Base-by-base conservation (phyloP, 371 early-diverging fungal species). In the Mortierella polycephala region DNA sequence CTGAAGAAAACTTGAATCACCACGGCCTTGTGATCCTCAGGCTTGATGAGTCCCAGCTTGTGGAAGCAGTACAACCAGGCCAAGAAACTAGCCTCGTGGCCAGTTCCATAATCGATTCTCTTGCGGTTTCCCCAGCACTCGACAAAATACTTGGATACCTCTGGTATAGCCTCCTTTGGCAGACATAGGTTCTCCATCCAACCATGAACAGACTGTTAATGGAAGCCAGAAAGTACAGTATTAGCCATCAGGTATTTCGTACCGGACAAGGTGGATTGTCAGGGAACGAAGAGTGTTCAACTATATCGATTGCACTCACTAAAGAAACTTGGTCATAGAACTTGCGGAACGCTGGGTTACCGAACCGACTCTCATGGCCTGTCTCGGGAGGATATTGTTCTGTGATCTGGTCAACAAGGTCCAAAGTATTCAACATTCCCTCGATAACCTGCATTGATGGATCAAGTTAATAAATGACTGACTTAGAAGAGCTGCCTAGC, bases 81-180 rank as follows among this genome's bases (percentile, higher is more conserved):
- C 42, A 98, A 83, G 70, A 99, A 99, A 66, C 95, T 95, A 10
- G 98, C 91, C 87, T 99, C 99, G 74, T 99, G 99, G 2, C 99
- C 99, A 20, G 98, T 98, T 37, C 99, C 99, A 84, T 99, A 99
- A 85, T 99, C 99, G 40, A 99, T 93, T 64, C 99, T 89, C 47
- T 88, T 91, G n/a, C 88, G 84, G 81, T 99, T 95, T 21, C 99
- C 99, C 89, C 99, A 99, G 62, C 93, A 91, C 69, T 94, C 91
- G 23, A 85, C 72, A 30, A 98, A 86, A 81, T 99, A 99, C 53
- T 86, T 82, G 23, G 87, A 70, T 4, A 96, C 87, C 86, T 98
- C 97, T 9, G 76, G 74, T 7, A 90, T 81, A 4, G 93, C 89
- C 7, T 82, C 84, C 16, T 71, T 55, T 1, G 83, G 85, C 39